Evolutionary conservation across 2,329 filamentous ascomycete genomes (phyloP), one percentile per base, ranked within the genome.

Genomic region (Apiospora aurea): DNA sequence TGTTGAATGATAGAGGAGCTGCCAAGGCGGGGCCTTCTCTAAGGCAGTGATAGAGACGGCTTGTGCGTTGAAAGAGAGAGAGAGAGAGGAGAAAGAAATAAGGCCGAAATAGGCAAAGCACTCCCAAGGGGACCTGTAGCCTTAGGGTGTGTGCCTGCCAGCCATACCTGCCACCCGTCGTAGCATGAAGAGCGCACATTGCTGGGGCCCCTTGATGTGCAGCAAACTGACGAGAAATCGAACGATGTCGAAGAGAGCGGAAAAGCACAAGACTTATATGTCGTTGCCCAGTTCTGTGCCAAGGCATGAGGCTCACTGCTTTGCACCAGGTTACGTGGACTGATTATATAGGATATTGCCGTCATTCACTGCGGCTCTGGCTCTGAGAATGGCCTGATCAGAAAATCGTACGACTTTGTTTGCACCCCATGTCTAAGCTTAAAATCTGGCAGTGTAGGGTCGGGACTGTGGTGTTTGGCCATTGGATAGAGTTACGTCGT

Each of bases 341-440:
- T 57, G 71, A 70, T 67, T 53, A 43, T 44, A 24, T 44, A 47
- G 44, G 67, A 29, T 64, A 64, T 41, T 41, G 34, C 18, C 18
- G 57, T 64, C 10, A n/a, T 41, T 64, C 6, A 41, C 29, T 64
- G 57, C 29, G 57, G 46, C n/a, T 66, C 53, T 69, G 57, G 46
- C n/a, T 66, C 53, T 69, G 69, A n/a, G 69, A 24, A 71, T 72
- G 71, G 71, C 38, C 69, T 70, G 72, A 69, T 46, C 14, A 70
- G 57, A 69, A 71, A 70, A 47, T 71, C 72, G 72, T 73, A 73
- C 72, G 72, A 73, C 71, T 14, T 69, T 73, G 70, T 67, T 71
- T 44, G 10, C 67, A 34, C 47, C 43, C 67, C 67, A 47, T 57
- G 61, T 66, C 68, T 70, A 71, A 72, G 66, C 53, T 67, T 72